Percentiles rank a stretch among this genome's conserved stretches.
Conservation (phyloP, 257 asterid species). For the Lycium barbarum region DNA sequence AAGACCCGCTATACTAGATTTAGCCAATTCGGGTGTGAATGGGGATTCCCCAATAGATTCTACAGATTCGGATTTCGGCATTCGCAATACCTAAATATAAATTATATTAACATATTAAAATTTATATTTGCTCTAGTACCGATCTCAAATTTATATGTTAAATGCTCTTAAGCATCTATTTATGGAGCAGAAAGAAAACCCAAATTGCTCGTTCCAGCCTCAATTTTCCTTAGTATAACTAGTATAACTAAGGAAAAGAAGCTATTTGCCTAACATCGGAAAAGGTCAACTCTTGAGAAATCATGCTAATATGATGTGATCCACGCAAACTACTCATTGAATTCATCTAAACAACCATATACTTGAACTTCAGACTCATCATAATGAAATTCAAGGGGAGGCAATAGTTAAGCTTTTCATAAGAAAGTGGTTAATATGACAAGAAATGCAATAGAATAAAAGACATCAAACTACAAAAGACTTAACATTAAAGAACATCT, state of each 20-base stretch:
- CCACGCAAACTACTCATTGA: background rate
- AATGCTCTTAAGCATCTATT: background rate
- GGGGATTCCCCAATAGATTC: no score
- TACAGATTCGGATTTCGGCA: no score
- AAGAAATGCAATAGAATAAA: background rate
- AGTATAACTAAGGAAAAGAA: background rate
- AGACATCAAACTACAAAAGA: background rate
- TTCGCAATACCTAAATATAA: background rate
- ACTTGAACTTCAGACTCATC: background rate
- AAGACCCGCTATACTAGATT: no score
- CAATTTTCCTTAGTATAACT: background rate
- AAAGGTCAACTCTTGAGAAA: background rate
- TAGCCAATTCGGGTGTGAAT: no score
- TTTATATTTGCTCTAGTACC: background rate
- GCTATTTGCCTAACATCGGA: background rate
- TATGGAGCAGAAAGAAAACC: conserved; percentile 11
- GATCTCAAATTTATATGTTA: background rate
- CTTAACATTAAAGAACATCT: background rate
- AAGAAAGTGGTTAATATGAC: background rate
- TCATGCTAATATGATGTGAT: background rate
- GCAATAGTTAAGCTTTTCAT: background rate
- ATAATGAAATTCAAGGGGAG: background rate
- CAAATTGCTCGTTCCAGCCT: background rate
- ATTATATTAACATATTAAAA: background rate
- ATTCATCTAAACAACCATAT: background rate